A percentile compares a stretch with the other conserved stretches of the same genome.
Conservation (phyloP, 2,329 filamentous ascomycete species). For the Microdochium nivale region DNA sequence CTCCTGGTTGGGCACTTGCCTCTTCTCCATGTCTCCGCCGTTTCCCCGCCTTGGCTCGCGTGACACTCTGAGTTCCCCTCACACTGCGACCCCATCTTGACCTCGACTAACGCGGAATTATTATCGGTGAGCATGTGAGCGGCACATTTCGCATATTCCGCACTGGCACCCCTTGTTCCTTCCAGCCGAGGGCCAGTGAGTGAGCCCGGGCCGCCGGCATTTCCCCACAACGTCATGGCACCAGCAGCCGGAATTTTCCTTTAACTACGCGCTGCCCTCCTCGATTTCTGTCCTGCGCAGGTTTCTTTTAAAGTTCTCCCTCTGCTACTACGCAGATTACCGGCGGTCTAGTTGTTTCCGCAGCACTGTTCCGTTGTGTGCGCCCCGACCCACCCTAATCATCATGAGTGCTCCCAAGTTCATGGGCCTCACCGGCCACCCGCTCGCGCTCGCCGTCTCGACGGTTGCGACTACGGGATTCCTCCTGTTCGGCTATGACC, state of each 20-base stretch:
- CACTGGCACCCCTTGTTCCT: not conserved
- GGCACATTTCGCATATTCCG: not conserved
- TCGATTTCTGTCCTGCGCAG: too few relatives aligned
- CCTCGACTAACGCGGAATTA: not conserved
- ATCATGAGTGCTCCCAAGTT: constrained; percentile 45
- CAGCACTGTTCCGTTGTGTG: not conserved
- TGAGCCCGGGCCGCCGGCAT: not conserved
- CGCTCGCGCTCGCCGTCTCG: constrained; percentile 48
- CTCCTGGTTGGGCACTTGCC: not conserved
- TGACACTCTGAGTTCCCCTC: not conserved
- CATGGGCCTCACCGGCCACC: constrained; percentile 49
- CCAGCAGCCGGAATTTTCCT: not conserved
- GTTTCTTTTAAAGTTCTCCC: too few relatives aligned
- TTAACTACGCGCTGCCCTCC: not conserved
- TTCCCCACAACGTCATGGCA: not conserved
- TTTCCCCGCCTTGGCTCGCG: not conserved
- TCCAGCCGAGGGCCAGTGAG: not conserved
- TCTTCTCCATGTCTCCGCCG: not conserved
- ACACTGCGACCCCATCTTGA: too few relatives aligned
- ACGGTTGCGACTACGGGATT: constrained; percentile 57
- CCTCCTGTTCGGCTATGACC: constrained; percentile 51
- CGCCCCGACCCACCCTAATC: constrained; percentile 7
- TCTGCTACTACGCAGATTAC: too few relatives aligned
- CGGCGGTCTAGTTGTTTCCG: too few relatives aligned
- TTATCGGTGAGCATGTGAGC: not conserved